These are phyloP conservation scores for Nothomitra cinnamomea DNA, from an alignment of 2,329 filamentous ascomycete genomes.

Conservation along the genomic window DNA sequence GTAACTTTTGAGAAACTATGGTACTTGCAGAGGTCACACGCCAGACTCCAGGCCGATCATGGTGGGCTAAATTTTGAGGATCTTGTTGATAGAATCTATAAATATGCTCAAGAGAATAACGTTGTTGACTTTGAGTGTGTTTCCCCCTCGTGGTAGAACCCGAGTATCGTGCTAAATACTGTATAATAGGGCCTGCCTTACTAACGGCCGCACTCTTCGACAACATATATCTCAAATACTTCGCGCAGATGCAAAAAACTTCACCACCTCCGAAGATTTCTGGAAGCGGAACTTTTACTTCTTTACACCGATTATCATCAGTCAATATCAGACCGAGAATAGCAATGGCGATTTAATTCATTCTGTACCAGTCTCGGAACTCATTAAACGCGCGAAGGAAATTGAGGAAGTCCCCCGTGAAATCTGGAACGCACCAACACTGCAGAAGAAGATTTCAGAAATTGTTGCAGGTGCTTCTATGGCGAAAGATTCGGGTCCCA, in stretches of 20 bases:
- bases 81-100: constrained; percentile 21
- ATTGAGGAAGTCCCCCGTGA: not conserved
- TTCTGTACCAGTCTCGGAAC: not conserved
- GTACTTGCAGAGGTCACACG: constrained; percentile 60
- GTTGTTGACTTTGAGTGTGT: not conserved
- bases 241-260: constrained; percentile 37
- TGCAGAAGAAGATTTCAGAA: constrained; percentile 5
- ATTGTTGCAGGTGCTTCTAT: not conserved
- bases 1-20: constrained; percentile 67
- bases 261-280: constrained; percentile 37
- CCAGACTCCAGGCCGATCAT: constrained; percentile 28
- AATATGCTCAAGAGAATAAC: not conserved
- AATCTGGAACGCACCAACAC: constrained; percentile 1
- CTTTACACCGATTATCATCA: constrained; percentile 26
- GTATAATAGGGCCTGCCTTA: constrained; percentile 9
- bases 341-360: not conserved
- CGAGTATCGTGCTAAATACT: constrained; percentile 11
- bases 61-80: constrained; percentile 26
- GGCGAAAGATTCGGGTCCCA: not conserved
- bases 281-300: constrained; percentile 39
- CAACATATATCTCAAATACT: constrained; percentile 35
- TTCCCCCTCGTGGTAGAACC: not conserved
- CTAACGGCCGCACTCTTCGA: constrained; percentile 21
- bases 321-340: constrained; percentile 10
- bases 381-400: not conserved